These are phyloP conservation scores for Cryptococcus neoformans DNA, from an alignment of 1,284 basidiomycete genomes.

Conservation along the genomic window DNA sequence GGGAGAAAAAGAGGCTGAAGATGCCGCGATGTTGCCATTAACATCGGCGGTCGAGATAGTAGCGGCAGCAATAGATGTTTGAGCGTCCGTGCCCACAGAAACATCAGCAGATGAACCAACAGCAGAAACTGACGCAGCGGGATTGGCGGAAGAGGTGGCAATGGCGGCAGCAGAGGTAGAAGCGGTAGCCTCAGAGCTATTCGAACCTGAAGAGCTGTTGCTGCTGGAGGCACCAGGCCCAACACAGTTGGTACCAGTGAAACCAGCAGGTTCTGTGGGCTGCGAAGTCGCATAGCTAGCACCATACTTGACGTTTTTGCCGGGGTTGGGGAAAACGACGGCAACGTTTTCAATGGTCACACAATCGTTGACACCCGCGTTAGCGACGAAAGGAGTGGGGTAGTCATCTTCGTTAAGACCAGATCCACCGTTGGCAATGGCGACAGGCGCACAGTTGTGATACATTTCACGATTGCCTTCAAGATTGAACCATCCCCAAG, in stretches of 20 bases:
- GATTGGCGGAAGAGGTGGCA: background rate
- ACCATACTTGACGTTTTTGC: conserved; percentile 30
- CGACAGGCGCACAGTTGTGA: conserved; percentile 50
- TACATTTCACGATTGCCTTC: conserved; percentile 48
- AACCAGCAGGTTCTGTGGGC: conserved; percentile 19
- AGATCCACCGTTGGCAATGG: conserved; percentile 36
- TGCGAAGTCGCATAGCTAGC: conserved; percentile 22
- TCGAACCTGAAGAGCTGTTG: background rate
- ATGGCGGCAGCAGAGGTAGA: background rate
- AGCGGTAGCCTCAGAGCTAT: background rate
- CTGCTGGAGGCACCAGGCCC: conserved; percentile 8
- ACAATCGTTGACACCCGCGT: conserved; percentile 42
- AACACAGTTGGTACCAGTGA: conserved; percentile 21
- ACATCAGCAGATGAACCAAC: background rate
- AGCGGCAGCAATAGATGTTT: background rate
- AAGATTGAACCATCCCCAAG: conserved; percentile 52
- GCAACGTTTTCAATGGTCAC: conserved; percentile 28
- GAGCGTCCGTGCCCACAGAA: background rate
- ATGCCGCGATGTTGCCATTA: background rate
- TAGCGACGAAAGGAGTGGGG: conserved; percentile 49
- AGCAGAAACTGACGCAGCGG: background rate
- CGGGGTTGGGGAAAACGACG: conserved; percentile 43
- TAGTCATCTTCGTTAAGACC: conserved; percentile 22
- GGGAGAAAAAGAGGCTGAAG: conserved; percentile 2
- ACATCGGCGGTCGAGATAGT: background rate